phyloP scores from a whole-genome alignment of 441 rosid species.

The Adansonia grandidieri region DNA sequence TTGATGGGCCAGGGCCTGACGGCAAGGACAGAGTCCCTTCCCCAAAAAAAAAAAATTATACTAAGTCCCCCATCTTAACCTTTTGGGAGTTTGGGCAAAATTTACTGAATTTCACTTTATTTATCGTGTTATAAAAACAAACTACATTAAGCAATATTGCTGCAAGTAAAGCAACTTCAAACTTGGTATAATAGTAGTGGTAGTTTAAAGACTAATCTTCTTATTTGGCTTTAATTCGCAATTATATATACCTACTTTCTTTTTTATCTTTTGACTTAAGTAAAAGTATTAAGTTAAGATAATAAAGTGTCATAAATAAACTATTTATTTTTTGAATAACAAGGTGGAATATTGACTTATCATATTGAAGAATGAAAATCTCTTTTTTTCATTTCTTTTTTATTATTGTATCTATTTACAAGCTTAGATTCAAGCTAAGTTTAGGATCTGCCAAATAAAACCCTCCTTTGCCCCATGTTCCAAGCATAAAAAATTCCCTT shows the following conservation, averaged over 20 bases:
- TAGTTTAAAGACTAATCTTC: neutral
- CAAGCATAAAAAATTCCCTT: neutral
- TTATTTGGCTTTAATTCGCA: neutral
- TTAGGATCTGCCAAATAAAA: neutral
- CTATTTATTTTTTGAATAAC: neutral
- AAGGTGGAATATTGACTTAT: neutral
- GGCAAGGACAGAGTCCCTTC: neutral
- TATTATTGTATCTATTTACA: too few relatives aligned
- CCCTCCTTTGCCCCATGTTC: neutral
- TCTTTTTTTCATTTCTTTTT: too few relatives aligned
- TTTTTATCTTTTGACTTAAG: too few relatives aligned
- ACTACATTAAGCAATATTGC: neutral
- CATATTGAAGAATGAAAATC: too few relatives aligned
- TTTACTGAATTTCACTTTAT: too few relatives aligned
- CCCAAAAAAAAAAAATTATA: too few relatives aligned
- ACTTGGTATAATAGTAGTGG: too few relatives aligned
- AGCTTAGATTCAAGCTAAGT: too few relatives aligned
- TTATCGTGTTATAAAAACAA: too few relatives aligned
- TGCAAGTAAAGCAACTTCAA: neutral
- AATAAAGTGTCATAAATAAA: too few relatives aligned
- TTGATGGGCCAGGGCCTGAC: neutral
- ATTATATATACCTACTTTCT: neutral
- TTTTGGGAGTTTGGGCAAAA: too few relatives aligned
- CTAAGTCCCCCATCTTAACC: too few relatives aligned
- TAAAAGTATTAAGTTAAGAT: neutral